A percentile compares a stretch with the other conserved stretches of the same genome.
These are phyloP conservation scores for Xylaria sp. DNA, from an alignment of 2,329 filamentous ascomycete genomes.

Conservation along the genomic window DNA sequence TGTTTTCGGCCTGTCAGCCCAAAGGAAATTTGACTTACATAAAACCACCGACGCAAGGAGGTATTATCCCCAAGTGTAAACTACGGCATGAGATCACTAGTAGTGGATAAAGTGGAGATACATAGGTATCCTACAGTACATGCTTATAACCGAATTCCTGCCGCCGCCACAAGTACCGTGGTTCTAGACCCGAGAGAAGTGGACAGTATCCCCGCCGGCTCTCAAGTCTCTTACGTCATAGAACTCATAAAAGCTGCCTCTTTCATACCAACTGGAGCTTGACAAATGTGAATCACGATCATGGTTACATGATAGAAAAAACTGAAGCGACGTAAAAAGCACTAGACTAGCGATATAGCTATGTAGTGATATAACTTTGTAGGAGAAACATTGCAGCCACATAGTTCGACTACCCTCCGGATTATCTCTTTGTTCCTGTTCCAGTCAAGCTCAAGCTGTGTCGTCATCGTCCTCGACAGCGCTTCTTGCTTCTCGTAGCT, in stretches of 20 bases:
- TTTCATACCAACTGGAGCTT: conserved; percentile 12
- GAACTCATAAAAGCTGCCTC: conserved; percentile 2
- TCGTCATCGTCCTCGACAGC: conserved; percentile 35
- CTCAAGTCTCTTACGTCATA: conserved; percentile 41
- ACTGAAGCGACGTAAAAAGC: not conserved
- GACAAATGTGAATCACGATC: conserved; percentile 28
- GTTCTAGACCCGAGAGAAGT: conserved; percentile 5
- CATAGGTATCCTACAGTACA: no score
- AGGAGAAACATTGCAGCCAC: not conserved
- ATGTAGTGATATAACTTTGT: not conserved
- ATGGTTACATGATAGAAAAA: conserved; percentile 29
- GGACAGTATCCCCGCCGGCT: conserved; percentile 19
- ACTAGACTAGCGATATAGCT: not conserved
- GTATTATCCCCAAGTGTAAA: not conserved
- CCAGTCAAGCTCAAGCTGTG: conserved; percentile 22
- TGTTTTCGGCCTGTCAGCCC: not conserved
- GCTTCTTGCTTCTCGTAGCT: conserved; percentile 25
- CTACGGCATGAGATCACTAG: no score
- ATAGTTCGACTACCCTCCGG: conserved; percentile 8
- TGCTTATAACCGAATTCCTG: not conserved
- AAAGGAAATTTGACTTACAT: not conserved
- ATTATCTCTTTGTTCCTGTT: conserved; percentile 38
- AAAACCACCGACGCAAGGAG: not conserved
- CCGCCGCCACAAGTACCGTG: not conserved
- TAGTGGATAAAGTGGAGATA: not conserved